Evolutionary conservation across 495 filamentous ascomycete genomes (phyloP).

Genomic region (Platismatia glauca): DNA sequence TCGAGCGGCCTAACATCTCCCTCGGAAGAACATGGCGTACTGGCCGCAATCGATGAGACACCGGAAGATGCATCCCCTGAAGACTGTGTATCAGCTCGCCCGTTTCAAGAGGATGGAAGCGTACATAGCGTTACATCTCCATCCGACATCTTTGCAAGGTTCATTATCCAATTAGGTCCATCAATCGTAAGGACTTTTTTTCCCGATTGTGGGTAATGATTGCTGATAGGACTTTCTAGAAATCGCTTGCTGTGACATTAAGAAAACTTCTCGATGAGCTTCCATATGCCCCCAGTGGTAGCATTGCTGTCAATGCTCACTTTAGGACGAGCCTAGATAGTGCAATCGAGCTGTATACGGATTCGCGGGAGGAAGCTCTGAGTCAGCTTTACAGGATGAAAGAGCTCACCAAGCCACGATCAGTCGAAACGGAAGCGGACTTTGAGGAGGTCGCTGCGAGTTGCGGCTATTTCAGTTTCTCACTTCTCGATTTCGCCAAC

Average conservation of each 20-base stretch:
- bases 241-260: constrained; percentile 83
- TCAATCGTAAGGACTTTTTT: constrained; percentile 56
- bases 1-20: constrained; percentile 31
- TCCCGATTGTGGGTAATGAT: not conserved
- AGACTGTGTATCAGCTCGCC: constrained; percentile 27
- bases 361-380: constrained; percentile 65
- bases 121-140: constrained; percentile 38
- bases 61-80: constrained; percentile 47
- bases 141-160: constrained; percentile 75
- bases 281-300: constrained; percentile 60
- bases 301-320: constrained; percentile 64
- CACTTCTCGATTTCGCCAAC: constrained; percentile 78
- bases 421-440: constrained; percentile 73
- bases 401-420: constrained; percentile 53
- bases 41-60: constrained; percentile 59
- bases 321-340: constrained; percentile 69
- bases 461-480: constrained; percentile 91
- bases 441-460: constrained; percentile 93
- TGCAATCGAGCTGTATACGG: constrained; percentile 68
- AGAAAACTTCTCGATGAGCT: constrained; percentile 81
- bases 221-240: constrained; percentile 36
- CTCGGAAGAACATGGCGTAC: constrained; percentile 33
- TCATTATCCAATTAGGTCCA: constrained; percentile 79
- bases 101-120: constrained; percentile 17
- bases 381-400: constrained; percentile 68